These are phyloP conservation scores for Suillus subalutaceus DNA, from an alignment of 768 basidiomycete genomes.

Conservation along the genomic window DNA sequence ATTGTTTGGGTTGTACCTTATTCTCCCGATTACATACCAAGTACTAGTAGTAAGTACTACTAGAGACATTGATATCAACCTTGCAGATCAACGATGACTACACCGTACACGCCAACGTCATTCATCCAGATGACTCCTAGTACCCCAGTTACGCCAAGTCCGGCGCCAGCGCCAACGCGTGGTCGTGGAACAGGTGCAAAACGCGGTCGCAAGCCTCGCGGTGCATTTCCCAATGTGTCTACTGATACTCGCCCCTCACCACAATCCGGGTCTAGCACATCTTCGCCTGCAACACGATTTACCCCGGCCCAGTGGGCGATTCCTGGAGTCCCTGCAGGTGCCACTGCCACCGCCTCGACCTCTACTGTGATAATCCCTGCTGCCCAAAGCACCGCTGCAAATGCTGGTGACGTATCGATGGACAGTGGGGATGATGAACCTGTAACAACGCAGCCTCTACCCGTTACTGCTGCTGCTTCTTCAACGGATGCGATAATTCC, in stretches of 20 bases:
- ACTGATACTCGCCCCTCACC: slow-evolving; percentile 18
- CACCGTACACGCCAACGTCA: slow-evolving; percentile 22
- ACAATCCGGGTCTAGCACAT: slow-evolving; percentile 16
- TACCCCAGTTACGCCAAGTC: slow-evolving; percentile 19
- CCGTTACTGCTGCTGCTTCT: background rate
- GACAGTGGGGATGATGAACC: slow-evolving; percentile 22
- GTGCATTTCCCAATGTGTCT: slow-evolving; percentile 33
- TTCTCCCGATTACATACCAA: background rate
- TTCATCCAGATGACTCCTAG: slow-evolving; percentile 30
- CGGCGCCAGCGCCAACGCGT: slow-evolving; percentile 23
- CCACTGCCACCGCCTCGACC: slow-evolving; percentile 12
- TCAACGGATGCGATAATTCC: background rate
- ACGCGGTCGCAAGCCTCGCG: slow-evolving; percentile 52
- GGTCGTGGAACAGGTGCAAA: slow-evolving; percentile 38
- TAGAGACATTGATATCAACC: background rate
- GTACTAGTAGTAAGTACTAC: background rate
- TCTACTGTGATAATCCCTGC: slow-evolving; percentile 6
- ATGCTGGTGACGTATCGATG: slow-evolving; percentile 13
- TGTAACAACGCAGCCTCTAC: background rate
- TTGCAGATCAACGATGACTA: slow-evolving; percentile 22
- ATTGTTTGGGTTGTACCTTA: background rate
- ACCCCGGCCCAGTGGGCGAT: slow-evolving; percentile 44
- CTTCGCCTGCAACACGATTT: slow-evolving; percentile 30
- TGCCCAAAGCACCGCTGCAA: slow-evolving; percentile 16
- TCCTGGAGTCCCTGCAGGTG: slow-evolving; percentile 17